Percentiles rank a stretch among this genome's conserved stretches.
Conservation (phyloP, 1,139 yeast genomes). For the Nakaseomyces kungkrabaensis region DNA sequence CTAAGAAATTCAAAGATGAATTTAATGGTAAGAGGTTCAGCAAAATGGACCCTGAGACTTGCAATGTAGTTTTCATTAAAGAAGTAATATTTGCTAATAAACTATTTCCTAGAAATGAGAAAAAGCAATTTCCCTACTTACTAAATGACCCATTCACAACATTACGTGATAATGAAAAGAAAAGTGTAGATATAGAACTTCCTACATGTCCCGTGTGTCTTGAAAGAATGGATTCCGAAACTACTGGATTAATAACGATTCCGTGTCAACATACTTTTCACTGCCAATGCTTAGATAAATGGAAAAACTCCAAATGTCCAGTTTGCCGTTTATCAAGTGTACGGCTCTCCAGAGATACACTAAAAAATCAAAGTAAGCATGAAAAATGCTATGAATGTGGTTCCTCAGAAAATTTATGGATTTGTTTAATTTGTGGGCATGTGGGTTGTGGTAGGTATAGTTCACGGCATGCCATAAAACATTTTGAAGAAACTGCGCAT, state of each 20-base stretch:
- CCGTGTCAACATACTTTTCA: constrained; percentile 94
- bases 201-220: constrained; percentile 94
- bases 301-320: constrained; percentile 90
- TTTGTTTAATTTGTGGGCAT: constrained; percentile 81
- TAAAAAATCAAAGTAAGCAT: constrained; percentile 32
- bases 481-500: constrained; percentile 68
- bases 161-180: constrained; percentile 5
- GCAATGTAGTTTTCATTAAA: constrained; percentile 65
- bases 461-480: constrained; percentile 78
- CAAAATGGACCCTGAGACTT: constrained; percentile 80
- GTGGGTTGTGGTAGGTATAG: constrained; percentile 89
- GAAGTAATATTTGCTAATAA: constrained; percentile 36
- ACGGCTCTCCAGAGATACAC: constrained; percentile 16
- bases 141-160: constrained; percentile 58
- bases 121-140: constrained; percentile 44
- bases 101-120: constrained; percentile 18
- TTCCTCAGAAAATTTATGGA: constrained; percentile 68
- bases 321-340: constrained; percentile 71
- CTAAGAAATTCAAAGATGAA: constrained; percentile 52
- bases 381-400: constrained; percentile 38
- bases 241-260: constrained; percentile 76
- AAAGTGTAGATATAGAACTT: constrained; percentile 40
- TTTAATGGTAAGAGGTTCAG: constrained; percentile 73
- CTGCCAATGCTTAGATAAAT: constrained; percentile 76
- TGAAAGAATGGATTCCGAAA: constrained; percentile 75